phyloP scores from a whole-genome alignment of 805 yeast species.

The Yarrowia alimentaria region DNA sequence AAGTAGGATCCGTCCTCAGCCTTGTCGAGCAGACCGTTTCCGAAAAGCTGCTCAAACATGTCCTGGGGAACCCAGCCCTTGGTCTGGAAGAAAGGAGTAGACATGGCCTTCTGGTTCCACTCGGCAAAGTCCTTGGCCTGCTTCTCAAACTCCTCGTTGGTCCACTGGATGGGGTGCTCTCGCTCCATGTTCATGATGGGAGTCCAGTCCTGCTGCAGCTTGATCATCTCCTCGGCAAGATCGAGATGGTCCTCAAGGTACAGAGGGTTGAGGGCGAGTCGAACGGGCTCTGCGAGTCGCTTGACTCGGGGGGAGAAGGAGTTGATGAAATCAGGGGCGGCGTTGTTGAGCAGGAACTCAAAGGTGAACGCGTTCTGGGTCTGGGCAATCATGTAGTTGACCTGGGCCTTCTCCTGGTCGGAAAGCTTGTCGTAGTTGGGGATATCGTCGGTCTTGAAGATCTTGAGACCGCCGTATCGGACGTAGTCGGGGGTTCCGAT shows the following conservation, averaged over 20 bases:
- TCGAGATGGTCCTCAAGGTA: slow-evolving; percentile 35
- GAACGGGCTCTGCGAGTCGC: slow-evolving; percentile 42
- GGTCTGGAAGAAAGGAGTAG: slow-evolving; percentile 82
- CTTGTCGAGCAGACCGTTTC: slow-evolving; percentile 65
- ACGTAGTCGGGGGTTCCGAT: slow-evolving; percentile 80
- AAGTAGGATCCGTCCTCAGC: slow-evolving; percentile 57
- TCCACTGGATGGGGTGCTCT: slow-evolving; percentile 58
- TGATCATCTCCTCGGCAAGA: slow-evolving; percentile 37
- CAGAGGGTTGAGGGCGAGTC: slow-evolving; percentile 36
- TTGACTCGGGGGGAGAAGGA: slow-evolving; percentile 80
- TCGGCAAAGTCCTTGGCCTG: slow-evolving; percentile 59
- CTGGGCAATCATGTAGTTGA: slow-evolving; percentile 79
- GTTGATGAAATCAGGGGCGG: slow-evolving; percentile 59
- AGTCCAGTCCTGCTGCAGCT: slow-evolving; percentile 37
- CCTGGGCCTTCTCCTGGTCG: slow-evolving; percentile 74
- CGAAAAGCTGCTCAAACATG: slow-evolving; percentile 69
- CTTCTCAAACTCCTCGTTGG: slow-evolving; percentile 56
- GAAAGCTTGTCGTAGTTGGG: slow-evolving; percentile 65
- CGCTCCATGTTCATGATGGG: slow-evolving; percentile 31
- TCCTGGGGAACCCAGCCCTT: slow-evolving; percentile 97
- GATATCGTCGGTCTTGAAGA: slow-evolving; percentile 73
- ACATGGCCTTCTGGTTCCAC: slow-evolving; percentile 65
- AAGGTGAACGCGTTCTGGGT: slow-evolving; percentile 89
- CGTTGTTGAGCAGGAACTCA: slow-evolving; percentile 72
- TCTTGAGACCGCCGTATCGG: slow-evolving; percentile 83